Conservation (phyloP, 192 early-diverging fungal species). For the Coemansia erecta region DNA sequence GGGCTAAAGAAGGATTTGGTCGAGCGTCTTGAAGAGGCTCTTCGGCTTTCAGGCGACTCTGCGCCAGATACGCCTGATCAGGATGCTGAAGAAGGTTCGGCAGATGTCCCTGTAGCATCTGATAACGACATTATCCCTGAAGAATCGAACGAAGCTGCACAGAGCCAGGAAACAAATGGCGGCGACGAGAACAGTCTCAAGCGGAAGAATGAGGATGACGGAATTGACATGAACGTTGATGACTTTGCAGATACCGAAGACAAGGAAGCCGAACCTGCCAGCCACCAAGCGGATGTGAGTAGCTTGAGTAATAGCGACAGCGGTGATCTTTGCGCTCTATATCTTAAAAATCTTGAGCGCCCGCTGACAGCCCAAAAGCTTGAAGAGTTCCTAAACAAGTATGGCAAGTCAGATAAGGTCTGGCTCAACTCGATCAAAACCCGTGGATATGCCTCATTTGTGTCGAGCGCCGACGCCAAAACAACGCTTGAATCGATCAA, state of each 20-base stretch:
- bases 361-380: slow-evolving; percentile 37
- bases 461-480: slow-evolving; percentile 15
- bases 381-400: slow-evolving; percentile 33
- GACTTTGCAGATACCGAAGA: not conserved
- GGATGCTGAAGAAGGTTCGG: not conserved
- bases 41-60: slow-evolving; percentile 11
- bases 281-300: not conserved
- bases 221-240: not conserved
- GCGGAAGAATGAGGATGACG: not conserved
- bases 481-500: slow-evolving; percentile 27
- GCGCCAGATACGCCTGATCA: slow-evolving; percentile 20
- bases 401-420: slow-evolving; percentile 19
- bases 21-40: slow-evolving; percentile 58
- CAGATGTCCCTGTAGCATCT: not conserved
- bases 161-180: not conserved
- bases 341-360: slow-evolving; percentile 44
- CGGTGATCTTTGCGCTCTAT: slow-evolving; percentile 18
- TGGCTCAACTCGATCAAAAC: slow-evolving; percentile 55
- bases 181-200: not conserved
- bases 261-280: not conserved
- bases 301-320: not conserved
- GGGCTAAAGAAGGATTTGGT: slow-evolving; percentile 68
- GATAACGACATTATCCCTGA: not conserved
- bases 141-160: not conserved
- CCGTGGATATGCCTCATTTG: slow-evolving; percentile 40